Evolutionary conservation across 2,329 filamentous ascomycete genomes (phyloP).

Genomic region (Fusarium sp.): DNA sequence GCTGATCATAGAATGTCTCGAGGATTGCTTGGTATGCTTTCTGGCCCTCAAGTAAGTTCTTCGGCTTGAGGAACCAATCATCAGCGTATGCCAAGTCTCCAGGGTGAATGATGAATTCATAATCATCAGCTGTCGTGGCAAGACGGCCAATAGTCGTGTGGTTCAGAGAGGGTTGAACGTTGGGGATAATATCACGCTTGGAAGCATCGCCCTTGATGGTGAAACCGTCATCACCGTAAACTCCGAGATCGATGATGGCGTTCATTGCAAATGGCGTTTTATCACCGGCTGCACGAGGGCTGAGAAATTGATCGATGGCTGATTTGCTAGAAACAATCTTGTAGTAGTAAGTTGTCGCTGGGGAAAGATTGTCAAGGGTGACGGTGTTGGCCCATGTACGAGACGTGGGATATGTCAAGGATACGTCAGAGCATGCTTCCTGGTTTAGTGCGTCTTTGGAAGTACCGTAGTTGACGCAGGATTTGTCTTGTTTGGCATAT

Average conservation of each 20-base stretch:
- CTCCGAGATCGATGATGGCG: constrained; percentile 30
- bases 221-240: constrained; percentile 27
- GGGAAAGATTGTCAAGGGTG: background rate
- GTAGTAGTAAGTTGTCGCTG: constrained; percentile 27
- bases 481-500: constrained; percentile 16
- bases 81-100: constrained; percentile 21
- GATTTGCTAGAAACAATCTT: constrained; percentile 19
- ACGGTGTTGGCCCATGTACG: constrained; percentile 26
- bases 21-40: constrained; percentile 27
- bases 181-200: constrained; percentile 18
- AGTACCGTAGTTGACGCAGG: constrained; percentile 21
- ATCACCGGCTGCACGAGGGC: constrained; percentile 19
- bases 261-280: constrained; percentile 25
- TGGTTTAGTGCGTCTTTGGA: constrained; percentile 6
- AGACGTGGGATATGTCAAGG: constrained; percentile 28
- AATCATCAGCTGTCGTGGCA: constrained; percentile 18
- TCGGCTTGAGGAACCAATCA: constrained; percentile 22
- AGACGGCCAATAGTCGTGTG: constrained; percentile 30
- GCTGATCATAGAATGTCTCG: constrained; percentile 22
- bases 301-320: constrained; percentile 7
- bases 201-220: constrained; percentile 24
- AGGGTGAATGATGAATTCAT: constrained; percentile 28
- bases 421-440: constrained; percentile 19
- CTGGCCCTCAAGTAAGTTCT: constrained; percentile 22
- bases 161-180: constrained; percentile 17